Evolutionary conservation across 2,329 filamentous ascomycete genomes (phyloP), one percentile per base, ranked within the genome.

Genomic region (Hymenoscyphus repandus): DNA sequence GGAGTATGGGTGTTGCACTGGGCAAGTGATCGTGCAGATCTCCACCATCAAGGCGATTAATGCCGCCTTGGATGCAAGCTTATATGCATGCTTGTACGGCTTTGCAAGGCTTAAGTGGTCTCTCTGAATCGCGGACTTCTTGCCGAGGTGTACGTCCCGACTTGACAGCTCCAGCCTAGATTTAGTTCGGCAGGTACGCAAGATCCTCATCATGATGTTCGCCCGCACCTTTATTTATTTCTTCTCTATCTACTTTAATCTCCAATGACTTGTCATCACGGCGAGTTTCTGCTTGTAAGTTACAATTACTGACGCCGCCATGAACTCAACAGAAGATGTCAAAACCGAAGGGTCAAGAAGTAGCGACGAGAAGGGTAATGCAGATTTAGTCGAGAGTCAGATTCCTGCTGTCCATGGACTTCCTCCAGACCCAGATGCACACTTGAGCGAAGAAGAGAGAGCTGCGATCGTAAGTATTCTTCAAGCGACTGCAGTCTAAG

Each of bases 361-460:
- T 32, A 52, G 52, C 39, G 47, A 55, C 41, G 55, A 57, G 40
- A 57, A 57, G 33, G 45, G 32, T 18, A 27, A 46, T 37, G 13
- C 44, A 18, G 32, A 46, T 6, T 4, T 18, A 12, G 22, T 49
- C 30, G 40, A 22, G 30, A 44, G 39, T n/a, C 45, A 27, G 30
- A 27, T 20, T n/a, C 22, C 18, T 15, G 22, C 47, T 13, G 34
- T 46, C 34, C 20, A 45, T 2, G 47, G 49, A 34, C 9, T 58
- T 6, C 57, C 59, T 45, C 57, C 57, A 20, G 79, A 85, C 59
- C 80, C 80, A 0, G 86, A 90, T 67, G 82, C 77, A 43, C 80
- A 81, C 6, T 68, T 87, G 58, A 82, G 75, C 36, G 76, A 77
- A 1, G 82, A 80, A 55, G 85, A 89, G 64, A 76, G 71, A 57